phyloP scores from a whole-genome alignment of 768 basidiomycete genomes.

The Boletus subparvulus region DNA sequence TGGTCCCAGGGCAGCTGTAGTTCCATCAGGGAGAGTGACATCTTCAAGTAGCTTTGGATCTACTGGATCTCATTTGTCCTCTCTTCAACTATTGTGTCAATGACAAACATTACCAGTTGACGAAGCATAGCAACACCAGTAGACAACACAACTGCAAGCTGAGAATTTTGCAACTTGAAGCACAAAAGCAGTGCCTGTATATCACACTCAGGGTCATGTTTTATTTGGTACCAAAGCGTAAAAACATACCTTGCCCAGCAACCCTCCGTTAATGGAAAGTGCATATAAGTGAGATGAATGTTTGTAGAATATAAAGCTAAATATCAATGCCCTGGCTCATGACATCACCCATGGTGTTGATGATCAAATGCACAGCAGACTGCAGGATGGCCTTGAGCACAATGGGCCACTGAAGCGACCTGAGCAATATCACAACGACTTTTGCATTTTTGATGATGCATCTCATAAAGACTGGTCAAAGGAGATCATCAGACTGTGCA shows the following conservation, averaged over 20 bases:
- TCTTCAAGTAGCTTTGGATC: slow-evolving; percentile 27
- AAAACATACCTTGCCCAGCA: slow-evolving; percentile 75
- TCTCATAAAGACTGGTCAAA: too few relatives aligned
- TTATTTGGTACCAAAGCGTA: not conserved
- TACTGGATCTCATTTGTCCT: slow-evolving; percentile 43
- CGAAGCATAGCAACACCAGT: slow-evolving; percentile 95
- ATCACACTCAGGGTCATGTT: not conserved
- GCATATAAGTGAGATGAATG: slow-evolving; percentile 76
- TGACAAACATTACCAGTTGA: slow-evolving; percentile 97
- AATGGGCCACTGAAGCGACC: too few relatives aligned
- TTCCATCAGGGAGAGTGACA: slow-evolving; percentile 66
- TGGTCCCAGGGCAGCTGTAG: slow-evolving; percentile 59
- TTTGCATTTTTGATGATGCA: too few relatives aligned
- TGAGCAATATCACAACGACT: too few relatives aligned
- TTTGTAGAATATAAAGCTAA: slow-evolving; percentile 90
- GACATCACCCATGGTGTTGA: slow-evolving; percentile 82
- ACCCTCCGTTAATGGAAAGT: slow-evolving; percentile 77
- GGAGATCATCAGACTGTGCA: too few relatives aligned
- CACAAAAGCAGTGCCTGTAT: slow-evolving; percentile 83
- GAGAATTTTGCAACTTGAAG: slow-evolving; percentile 68
- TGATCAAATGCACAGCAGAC: slow-evolving; percentile 72
- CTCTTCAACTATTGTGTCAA: slow-evolving; percentile 88
- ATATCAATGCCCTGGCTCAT: slow-evolving; percentile 96
- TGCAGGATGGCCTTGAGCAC: slow-evolving; percentile 28
- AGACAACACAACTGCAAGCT: slow-evolving; percentile 93